Conservation (phyloP, 345 rosid species). For the Angophora floribunda region DNA sequence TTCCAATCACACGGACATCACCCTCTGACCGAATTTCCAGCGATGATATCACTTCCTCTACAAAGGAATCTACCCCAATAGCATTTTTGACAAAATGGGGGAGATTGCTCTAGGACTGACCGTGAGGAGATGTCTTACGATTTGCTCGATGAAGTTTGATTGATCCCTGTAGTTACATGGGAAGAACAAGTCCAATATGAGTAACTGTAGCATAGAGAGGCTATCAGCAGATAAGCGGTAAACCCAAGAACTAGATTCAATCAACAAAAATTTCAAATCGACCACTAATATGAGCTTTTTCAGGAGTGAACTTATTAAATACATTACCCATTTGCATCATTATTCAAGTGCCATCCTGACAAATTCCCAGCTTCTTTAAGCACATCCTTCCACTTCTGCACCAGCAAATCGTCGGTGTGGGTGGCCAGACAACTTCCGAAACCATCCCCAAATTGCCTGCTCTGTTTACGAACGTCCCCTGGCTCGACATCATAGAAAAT, state of each 20-base stretch:
- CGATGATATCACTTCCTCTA: not conserved
- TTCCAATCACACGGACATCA: not conserved
- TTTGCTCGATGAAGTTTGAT: not conserved
- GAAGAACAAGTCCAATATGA: too few relatives aligned
- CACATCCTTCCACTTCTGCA: not conserved
- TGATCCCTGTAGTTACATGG: not conserved
- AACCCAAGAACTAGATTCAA: not conserved
- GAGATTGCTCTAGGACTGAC: not conserved
- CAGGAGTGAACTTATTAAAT: too few relatives aligned
- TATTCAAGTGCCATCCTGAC: not conserved
- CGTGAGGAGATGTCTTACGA: not conserved
- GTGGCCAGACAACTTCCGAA: not conserved
- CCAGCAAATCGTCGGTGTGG: not conserved
- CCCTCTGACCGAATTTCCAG: not conserved
- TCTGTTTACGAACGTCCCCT: not conserved
- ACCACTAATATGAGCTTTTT: too few relatives aligned
- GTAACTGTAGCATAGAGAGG: not conserved
- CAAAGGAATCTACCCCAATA: not conserved
- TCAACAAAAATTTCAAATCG: not conserved
- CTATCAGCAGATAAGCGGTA: not conserved
- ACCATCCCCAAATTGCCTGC: not conserved
- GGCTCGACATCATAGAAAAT: not conserved
- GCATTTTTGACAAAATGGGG: not conserved
- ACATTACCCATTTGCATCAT: not conserved
- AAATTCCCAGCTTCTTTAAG: not conserved